These are phyloP conservation scores for Setaria italica DNA, from an alignment of 202 grass and related monocot genomes.

Conservation along the genomic window DNA sequence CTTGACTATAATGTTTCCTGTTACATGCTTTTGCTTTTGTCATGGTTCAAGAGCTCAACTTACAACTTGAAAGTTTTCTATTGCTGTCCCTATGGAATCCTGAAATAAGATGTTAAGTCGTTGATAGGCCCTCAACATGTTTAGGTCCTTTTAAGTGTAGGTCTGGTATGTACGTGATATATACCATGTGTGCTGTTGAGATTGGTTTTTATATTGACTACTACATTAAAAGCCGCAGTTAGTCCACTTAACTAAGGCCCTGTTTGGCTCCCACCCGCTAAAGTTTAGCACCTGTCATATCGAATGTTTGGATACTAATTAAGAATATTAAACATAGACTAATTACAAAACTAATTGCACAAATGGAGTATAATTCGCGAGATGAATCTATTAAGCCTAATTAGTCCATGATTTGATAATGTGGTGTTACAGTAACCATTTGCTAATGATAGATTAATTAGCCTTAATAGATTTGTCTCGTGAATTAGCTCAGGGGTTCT, in stretches of 20 bases:
- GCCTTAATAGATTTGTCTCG: no score
- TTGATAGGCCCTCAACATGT: conserved; percentile 22
- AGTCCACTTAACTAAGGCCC: neutral
- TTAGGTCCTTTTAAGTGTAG: conserved; percentile 1
- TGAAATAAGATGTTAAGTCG: neutral
- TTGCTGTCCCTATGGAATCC: conserved; percentile 26
- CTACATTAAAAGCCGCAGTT: conserved; percentile 4
- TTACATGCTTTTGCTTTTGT: neutral
- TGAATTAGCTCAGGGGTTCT: no score
- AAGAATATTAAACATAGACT: no score
- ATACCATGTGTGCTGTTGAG: neutral
- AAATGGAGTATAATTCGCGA: no score
- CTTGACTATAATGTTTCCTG: conserved; percentile 8
- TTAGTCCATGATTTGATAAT: no score
- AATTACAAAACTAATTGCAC: no score
- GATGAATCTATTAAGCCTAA: no score
- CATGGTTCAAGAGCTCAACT: neutral
- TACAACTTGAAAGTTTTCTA: conserved; percentile 33
- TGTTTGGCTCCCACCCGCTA: no score
- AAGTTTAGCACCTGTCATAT: no score
- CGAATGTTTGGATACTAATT: no score
- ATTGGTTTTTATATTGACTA: conserved; percentile 25
- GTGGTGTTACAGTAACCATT: no score
- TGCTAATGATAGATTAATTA: no score
- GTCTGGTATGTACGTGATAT: conserved; percentile 29